Base-by-base conservation (phyloP, 1,284 basidiomycete genomes). In the Leccinum griseonigrum region DNA sequence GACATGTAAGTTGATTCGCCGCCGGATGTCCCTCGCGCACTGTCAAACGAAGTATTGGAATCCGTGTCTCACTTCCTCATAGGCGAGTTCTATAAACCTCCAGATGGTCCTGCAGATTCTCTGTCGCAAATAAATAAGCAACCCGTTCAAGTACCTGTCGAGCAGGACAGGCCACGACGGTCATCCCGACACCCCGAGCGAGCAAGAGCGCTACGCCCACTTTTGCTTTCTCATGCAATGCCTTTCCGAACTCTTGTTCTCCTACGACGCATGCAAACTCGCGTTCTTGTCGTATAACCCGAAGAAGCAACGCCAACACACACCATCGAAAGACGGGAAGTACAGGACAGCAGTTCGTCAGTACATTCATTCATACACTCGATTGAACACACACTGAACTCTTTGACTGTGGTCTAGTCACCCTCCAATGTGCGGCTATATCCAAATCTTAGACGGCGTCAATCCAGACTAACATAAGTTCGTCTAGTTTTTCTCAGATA, bases 211-310 rank as follows among this genome's bases (percentile, higher is more conserved):
- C 38, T 77, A 78, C 57, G 77, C 88, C 63, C 97, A 96, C 72
- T 81, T 86, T 13, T 92, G 90, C 69, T 94, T 98, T 79, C 77
- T 98, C 63, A 92, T 98, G 87, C 93, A 97, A 71, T 90, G 90
- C 65, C 80, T 98, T 55, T 94, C 94, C 1, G 97, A 99, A 77
- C 81, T 98, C 2, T 77, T 97, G 2, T 95, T 97, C 62, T 98
- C 95, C 16, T 99, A 99, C 74, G 88, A 94, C 66, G 77, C 87
- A 1, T 97, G 95, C 85, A 99, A 98, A 77, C 75, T 87, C 28
- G 88, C 91, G 3, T 95, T 98, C 77, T 76, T 97, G 63, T 89
- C 91, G 0, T 94, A 87, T 70, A 87, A 85, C 1, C 81, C 86
- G 11, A 91, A 88, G 78, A 91, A 87, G 69, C 73, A 74, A 26